Base-by-base conservation (phyloP, 2,329 filamentous ascomycete genomes). In the Scleromitrula shiraiana region DNA sequence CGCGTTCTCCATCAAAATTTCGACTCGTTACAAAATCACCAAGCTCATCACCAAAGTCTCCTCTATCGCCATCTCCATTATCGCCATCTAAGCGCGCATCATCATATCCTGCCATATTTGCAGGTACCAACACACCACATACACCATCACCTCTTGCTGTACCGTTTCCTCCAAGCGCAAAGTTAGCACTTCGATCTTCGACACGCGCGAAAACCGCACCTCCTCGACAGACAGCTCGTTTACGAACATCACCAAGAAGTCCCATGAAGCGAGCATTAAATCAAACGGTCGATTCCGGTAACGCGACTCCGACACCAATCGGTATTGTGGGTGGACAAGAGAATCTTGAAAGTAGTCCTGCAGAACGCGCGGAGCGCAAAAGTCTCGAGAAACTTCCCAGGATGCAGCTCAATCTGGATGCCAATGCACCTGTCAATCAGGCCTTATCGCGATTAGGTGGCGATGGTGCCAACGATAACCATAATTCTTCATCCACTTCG, bases 1-100 rank as follows among this genome's bases (percentile, higher is more conserved):
- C 90, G 49, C 80, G 89, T 59, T 96, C 91, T n/a, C 91, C 91
- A 9, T 95, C 91, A 26, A 95, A 93, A 66, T 91, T 93, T 65
- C 76, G 78, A 49, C 70, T 94, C 45, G 71, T 78, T 57, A 72
- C 69, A 10, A 65, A 62, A 50, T 62, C 62, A 24, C 59, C 62
- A 19, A 64, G 57, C 49, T 57, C 64, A 53, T 77, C 80, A 47
- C 68, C 71, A 38, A 74, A 73, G 40, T 78, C 77, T 38, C 73
- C 76, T 29, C 68, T 80, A 36, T 81, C 81, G 20, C 78, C 82
- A 23, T 75, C 74, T 19, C 70, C 74, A 46, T 69, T 73, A 52
- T 70, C 75, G 7, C 75, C 73, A 56, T 56, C 65, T 54, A 53
- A 68, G 60, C 60, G 68, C 56, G 55, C 69, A 52, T 60, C 70